These are phyloP conservation scores for Colletotrichum noveboracense DNA, from an alignment of 2,329 filamentous ascomycete genomes.

Conservation along the genomic window DNA sequence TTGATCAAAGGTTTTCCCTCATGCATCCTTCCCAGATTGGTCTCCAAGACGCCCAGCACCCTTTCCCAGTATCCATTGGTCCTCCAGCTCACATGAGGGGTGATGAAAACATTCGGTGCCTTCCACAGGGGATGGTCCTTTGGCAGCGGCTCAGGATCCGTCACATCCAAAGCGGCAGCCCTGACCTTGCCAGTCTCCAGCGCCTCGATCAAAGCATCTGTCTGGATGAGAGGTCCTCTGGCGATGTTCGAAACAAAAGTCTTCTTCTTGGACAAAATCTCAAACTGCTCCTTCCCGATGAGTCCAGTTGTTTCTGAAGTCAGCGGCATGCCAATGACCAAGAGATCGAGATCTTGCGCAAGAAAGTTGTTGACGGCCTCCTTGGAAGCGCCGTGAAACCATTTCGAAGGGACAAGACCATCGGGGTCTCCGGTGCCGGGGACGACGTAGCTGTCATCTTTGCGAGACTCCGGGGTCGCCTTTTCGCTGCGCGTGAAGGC, in stretches of 20 bases:
- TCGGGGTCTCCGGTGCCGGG: constrained; percentile 62
- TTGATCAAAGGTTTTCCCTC: constrained; percentile 33
- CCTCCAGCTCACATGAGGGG: constrained; percentile 43
- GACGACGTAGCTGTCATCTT: constrained; percentile 64
- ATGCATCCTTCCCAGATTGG: constrained; percentile 33
- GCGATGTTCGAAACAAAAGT: constrained; percentile 72
- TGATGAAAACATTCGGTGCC: constrained; percentile 66
- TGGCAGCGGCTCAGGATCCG: constrained; percentile 75
- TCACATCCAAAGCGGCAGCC: constrained; percentile 74
- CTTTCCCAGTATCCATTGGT: constrained; percentile 31
- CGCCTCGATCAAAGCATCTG: constrained; percentile 60
- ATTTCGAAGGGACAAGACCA: constrained; percentile 43
- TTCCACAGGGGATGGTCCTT: constrained; percentile 68
- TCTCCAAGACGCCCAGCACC: constrained; percentile 29
- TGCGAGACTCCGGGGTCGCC: constrained; percentile 61
- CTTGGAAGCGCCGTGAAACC: constrained; percentile 42
- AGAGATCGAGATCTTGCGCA: constrained; percentile 44
- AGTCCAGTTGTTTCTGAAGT: constrained; percentile 40
- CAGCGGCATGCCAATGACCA: constrained; percentile 48
- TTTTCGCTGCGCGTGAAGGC: constrained; percentile 70
- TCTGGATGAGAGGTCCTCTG: constrained; percentile 51
- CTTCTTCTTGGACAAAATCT: constrained; percentile 42
- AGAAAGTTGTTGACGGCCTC: constrained; percentile 46
- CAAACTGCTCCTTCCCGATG: constrained; percentile 49
- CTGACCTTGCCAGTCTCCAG: constrained; percentile 44